phyloP scores from a whole-genome alignment of 305 asterid genomes.

The Coffea humblotiana region DNA sequence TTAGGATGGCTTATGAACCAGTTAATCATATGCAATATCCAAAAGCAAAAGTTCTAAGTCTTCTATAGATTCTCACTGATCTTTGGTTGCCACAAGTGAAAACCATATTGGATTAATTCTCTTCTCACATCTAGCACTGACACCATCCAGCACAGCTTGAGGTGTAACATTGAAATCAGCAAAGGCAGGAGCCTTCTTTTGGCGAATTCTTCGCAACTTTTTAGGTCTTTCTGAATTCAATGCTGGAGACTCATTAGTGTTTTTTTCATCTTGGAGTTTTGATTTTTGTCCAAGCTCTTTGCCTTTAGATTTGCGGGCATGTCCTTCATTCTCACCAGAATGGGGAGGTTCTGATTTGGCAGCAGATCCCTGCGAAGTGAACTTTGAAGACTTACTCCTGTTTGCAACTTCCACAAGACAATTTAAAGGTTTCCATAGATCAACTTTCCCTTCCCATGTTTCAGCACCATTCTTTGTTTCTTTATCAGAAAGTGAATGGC shows the following conservation, averaged over 20 bases:
- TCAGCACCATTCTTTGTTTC: conserved; percentile 50
- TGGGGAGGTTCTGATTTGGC: conserved; percentile 54
- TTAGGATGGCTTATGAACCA: conserved; percentile 18
- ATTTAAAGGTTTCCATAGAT: conserved; percentile 92
- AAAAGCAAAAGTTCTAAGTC: conserved; percentile 1
- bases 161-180: conserved; percentile 48
- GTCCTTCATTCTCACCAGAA: conserved; percentile 54
- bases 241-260: conserved; percentile 38
- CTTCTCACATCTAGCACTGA: conserved; percentile 46
- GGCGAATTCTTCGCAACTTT: conserved; percentile 58
- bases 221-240: conserved; percentile 64
- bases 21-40: background rate
- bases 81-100: conserved; percentile 74
- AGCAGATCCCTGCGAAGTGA: conserved; percentile 52
- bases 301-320: conserved; percentile 50
- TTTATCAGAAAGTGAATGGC: conserved; percentile 42
- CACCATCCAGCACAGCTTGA: conserved; percentile 59
- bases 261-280: conserved; percentile 53
- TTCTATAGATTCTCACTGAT: conserved; percentile 49
- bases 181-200: conserved; percentile 50
- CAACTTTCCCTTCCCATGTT: conserved; percentile 75
- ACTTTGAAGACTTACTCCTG: conserved; percentile 77
- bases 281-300: conserved; percentile 57
- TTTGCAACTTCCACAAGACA: conserved; percentile 97
- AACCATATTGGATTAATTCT: conserved; percentile 79